Evolutionary conservation across 2,329 filamentous ascomycete genomes (phyloP), one percentile per base, ranked within the genome.

Genomic region (Zasmidium angulare): DNA sequence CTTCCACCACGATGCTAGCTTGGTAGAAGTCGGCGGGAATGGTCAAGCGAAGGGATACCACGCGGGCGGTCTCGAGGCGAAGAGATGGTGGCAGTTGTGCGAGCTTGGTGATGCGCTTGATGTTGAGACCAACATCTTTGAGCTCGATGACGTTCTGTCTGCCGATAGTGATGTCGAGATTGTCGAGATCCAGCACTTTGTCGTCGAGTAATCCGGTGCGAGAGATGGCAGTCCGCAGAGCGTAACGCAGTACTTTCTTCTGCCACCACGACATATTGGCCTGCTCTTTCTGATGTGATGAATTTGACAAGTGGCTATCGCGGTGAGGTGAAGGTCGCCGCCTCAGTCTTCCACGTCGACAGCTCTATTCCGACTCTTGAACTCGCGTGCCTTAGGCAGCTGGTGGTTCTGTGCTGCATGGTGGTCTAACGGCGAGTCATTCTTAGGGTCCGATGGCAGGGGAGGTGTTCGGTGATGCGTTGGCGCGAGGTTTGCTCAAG

Each of bases 21-120:
- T 86, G 89, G 74, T 93, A 92, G 65, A 97, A 88, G 74, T 97
- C 91, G 72, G 95, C 88, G 12, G 93, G 91, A 53, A 98, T 83
- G 7, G 89, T 96, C 55, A 97, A 79, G 69, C 89, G 89, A 22
- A 98, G 84, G 6, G 89, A 81, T 2, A 89, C 78, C 54, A 96
- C 86, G 64, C 86, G 87, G 58, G 93, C 93, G 71, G 86, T 88
- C 54, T 85, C 83, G 12, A 97, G 79, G 61, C 84, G 82, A 70
- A 95, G 84, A 4, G 85, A 84, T 0, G 87, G 77, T 0, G 93
- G 93, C 2, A 97, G 84, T 67, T 88, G 84, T 3, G 63, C 67
- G 29, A 74, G 63, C 50, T 65, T 59, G 36, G 56, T 55, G 53
- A 72, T 64, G 14, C 62, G 53, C 81, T 91, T 84, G 60, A 93